Evolutionary conservation across 495 filamentous ascomycete species (phyloP).

Genomic region (Xylaria sp.): DNA sequence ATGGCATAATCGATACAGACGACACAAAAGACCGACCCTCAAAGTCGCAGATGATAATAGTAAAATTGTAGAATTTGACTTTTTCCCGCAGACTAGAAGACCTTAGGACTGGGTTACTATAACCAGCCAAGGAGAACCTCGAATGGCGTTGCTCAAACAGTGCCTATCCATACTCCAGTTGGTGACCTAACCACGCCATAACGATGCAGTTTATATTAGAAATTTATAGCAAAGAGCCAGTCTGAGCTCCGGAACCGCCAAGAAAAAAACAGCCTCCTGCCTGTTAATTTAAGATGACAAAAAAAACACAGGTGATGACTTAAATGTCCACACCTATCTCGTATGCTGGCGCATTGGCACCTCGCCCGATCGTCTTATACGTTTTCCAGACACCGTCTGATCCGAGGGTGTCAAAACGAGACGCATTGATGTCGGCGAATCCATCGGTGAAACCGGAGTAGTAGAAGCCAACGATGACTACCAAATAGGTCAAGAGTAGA

Average conservation of each 20-base stretch:
- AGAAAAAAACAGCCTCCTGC: neutral
- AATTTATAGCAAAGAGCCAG: constrained; percentile 1
- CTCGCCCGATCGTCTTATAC: constrained; percentile 60
- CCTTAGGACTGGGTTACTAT: constrained; percentile 6
- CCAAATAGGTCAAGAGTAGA: constrained; percentile 89
- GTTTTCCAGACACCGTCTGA: constrained; percentile 59
- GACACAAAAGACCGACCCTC: neutral
- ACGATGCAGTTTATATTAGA: constrained; percentile 17
- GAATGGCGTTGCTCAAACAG: neutral
- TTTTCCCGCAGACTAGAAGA: constrained; percentile 2
- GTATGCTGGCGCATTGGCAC: constrained; percentile 39
- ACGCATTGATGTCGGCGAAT: constrained; percentile 54
- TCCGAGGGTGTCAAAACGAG: constrained; percentile 73
- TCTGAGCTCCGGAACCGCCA: neutral
- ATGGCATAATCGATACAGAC: neutral
- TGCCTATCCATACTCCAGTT: constrained; percentile 21
- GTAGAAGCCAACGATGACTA: constrained; percentile 91
- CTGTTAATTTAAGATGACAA: neutral
- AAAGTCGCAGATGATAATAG: neutral
- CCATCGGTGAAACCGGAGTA: constrained; percentile 75
- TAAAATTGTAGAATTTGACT: neutral
- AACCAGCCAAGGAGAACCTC: constrained; percentile 8
- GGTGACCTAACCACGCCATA: constrained; percentile 5
- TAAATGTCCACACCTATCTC: constrained; percentile 37
- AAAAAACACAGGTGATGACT: neutral